phyloP scores from a whole-genome alignment of 108 stramenopile species.

The Epithemia pelagica region DNA sequence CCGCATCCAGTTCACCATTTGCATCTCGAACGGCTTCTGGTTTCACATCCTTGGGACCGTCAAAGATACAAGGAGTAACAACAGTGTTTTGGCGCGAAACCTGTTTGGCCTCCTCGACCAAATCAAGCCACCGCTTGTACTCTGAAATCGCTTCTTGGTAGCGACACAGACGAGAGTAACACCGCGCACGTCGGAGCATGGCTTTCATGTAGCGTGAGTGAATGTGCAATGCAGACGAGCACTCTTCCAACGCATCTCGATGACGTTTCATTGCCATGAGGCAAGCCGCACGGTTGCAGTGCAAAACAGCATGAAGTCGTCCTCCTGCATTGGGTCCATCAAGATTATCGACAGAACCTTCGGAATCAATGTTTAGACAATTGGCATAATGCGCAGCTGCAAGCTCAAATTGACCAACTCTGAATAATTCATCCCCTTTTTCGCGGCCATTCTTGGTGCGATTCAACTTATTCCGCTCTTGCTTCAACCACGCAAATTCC shows the following conservation, averaged over 20 bases:
- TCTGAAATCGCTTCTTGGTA: slow-evolving; percentile 62
- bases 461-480: slow-evolving; percentile 17
- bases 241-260: slow-evolving; percentile 70
- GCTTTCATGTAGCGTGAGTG: slow-evolving; percentile 87
- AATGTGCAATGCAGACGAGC: slow-evolving; percentile 74
- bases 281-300: slow-evolving; percentile 88
- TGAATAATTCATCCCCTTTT: slow-evolving; percentile 59
- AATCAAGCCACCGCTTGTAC: slow-evolving; percentile 59
- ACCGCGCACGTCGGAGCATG: slow-evolving; percentile 72
- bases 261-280: slow-evolving; percentile 70
- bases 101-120: slow-evolving; percentile 46
- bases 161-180: slow-evolving; percentile 55
- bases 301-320: slow-evolving; percentile 74
- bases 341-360: slow-evolving; percentile 24
- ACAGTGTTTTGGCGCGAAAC: slow-evolving; percentile 18
- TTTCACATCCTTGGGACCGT: slow-evolving; percentile 57
- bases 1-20: slow-evolving; percentile 54
- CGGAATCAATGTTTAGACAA: slow-evolving; percentile 58
- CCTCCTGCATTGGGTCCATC: slow-evolving; percentile 48
- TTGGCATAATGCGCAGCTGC: slow-evolving; percentile 62
- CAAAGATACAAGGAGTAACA: slow-evolving; percentile 55
- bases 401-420: slow-evolving; percentile 40
- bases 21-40: slow-evolving; percentile 39
- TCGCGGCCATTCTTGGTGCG: slow-evolving; percentile 22
- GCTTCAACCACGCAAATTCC: slow-evolving; percentile 17